Evolutionary conservation across 176 grass and related monocot genomes (phyloP), one percentile per base, ranked within the genome.

Genomic region (Ensete glaucum): DNA sequence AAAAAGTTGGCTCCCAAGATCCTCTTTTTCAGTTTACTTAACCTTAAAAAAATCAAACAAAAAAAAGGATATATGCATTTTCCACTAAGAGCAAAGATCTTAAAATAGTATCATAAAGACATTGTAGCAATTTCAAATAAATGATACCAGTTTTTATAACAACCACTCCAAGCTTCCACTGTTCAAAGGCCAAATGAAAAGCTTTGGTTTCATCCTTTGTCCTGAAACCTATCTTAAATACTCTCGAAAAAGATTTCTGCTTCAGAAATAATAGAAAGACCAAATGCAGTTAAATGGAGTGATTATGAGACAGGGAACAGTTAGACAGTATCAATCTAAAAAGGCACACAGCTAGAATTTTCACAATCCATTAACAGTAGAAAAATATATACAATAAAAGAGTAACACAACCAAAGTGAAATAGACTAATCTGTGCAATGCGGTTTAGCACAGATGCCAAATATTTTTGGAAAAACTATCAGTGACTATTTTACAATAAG

Each of bases 231-330:
- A 95, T 54, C 76, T 91, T 99, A 87, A 87, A 82, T 72, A 88
- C 86, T 89, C 78, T 94, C 86, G 96, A 95, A 91, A 82, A 95
- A 79, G 75, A 87, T 49, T 87, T 91, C 96, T 91, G 96, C 75
- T 80, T 81, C 80, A 80, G 74, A 80, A 80, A 84, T 72, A 55
- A 52, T 55, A 62, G 22, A 77, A 73, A 80, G 79, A 87, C 81
- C 74, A 74, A 20, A 65, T 49, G 83, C n/a, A 43, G 34, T 62
- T 75, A 43, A 43, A 76, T 85, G 73, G 82, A 85, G 69, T 78
- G 56, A 43, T 43, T 43, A 68, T 75, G n/a, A 73, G 52, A 69
- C 78, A 62, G 23, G 67, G 77, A 75, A 72, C 64, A 26, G 21
- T 76, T 72, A 82, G 52, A 74, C 69, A 77, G 4, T 43, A 43